Evolutionary conservation across 176 grass and related monocot species (phyloP), one percentile per base, ranked within the genome.

Genomic region (Alloteropsis semialata): DNA sequence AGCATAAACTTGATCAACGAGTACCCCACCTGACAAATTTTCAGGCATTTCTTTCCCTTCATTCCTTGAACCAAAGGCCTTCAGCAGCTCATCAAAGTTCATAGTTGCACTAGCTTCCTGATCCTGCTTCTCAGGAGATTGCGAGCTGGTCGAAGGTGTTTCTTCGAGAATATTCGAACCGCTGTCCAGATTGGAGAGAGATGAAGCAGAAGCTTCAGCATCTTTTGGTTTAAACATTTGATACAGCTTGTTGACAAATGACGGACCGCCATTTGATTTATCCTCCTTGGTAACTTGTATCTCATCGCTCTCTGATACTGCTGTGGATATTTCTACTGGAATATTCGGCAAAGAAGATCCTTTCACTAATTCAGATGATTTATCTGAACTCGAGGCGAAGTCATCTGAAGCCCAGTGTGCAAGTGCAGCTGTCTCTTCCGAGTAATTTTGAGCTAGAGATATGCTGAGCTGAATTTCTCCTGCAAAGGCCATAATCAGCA

Each of bases 31-130:
- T 30, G 87, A 76, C 61, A 99, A 76, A 81, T 92, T 88, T 69
- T 30, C 82, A 85, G 93, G 96, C 74, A 89, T 88, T 64, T 96
- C 93, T 46, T 62, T 60, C 78, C 85, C 85, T 88, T 90, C 84
- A 69, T 85, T 58, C 63, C 58, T 77, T 83, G 85, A 92, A 68
- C 89, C 85, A 17, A 87, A 96, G 25, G 75, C 65, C 51, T 94
- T 96, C 42, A 99, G 68, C 45, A 94, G 89, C 76, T 99, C 96
- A 82, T 92, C 93, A 65, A 93, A 99, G 28, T 87, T 55, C 82
- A 94, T 79, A 69, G 78, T 77, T 70, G 58, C 64, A 78, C 57
- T 81, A 56, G 68, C 62, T 48, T 80, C 84, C 85, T 1, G 45
- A 55, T 81, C 86, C 67, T 83, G 81, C 45, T 39, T 78, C 33